These are phyloP conservation scores for Cyanidioschyzon merolae DNA, from an alignment of 23 red algal genomes.

Conservation along the genomic window DNA sequence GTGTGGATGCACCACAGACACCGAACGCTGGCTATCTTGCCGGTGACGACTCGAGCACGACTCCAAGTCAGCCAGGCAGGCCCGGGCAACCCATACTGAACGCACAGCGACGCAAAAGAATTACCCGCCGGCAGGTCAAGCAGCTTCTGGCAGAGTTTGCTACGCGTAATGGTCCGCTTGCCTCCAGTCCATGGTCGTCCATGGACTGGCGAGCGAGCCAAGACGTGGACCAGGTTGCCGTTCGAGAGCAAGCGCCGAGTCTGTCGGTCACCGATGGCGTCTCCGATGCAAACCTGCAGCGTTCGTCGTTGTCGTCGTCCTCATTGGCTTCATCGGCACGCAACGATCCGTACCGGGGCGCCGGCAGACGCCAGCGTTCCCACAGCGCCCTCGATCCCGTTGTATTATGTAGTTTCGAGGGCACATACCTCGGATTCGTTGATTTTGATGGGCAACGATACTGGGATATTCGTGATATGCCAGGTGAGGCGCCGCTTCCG, in stretches of 20 bases:
- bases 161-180: not conserved
- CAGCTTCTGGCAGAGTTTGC: not conserved
- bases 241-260: no score
- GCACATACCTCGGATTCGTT: constrained; percentile 36
- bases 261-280: not conserved
- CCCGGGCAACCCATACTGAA: not conserved
- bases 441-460: constrained; percentile 44
- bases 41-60: not conserved
- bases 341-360: not conserved
- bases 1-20: not conserved
- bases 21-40: not conserved
- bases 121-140: not conserved
- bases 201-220: not conserved
- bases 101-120: not conserved
- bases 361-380: not conserved
- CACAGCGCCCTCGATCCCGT: not conserved
- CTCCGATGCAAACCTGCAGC: not conserved
- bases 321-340: not conserved
- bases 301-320: not conserved
- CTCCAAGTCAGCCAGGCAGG: not conserved
- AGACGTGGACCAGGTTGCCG: no score
- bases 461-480: constrained; percentile 54
- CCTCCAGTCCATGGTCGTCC: not conserved
- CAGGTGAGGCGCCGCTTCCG: not conserved
- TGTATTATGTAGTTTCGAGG: constrained; percentile 7